Percentiles rank a stretch among this genome's conserved stretches.
Conservation (phyloP, 2,329 filamentous ascomycete species). For the Tolypocladium pustulatum region DNA sequence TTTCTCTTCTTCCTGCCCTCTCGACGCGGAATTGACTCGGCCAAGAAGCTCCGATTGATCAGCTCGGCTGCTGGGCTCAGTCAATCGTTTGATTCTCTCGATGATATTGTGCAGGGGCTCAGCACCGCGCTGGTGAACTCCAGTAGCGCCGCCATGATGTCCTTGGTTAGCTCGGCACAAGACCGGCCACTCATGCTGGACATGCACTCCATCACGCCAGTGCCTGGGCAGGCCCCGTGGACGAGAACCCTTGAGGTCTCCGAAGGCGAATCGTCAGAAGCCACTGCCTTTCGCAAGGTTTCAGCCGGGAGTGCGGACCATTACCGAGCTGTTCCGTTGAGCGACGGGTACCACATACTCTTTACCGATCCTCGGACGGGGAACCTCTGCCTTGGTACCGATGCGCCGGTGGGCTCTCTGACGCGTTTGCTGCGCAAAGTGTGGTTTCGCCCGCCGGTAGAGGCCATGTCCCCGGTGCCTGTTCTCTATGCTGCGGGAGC, state of each 20-base stretch:
- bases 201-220: neutral
- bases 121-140: slow-evolving; percentile 11
- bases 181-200: neutral
- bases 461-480: slow-evolving; percentile 25
- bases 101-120: slow-evolving; percentile 10
- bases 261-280: neutral
- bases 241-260: neutral
- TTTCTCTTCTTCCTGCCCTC: slow-evolving; percentile 50
- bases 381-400: slow-evolving; percentile 48
- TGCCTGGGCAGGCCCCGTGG: neutral
- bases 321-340: slow-evolving; percentile 52
- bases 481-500: slow-evolving; percentile 44
- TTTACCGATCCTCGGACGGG: slow-evolving; percentile 51
- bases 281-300: slow-evolving; percentile 14
- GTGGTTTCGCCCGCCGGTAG: slow-evolving; percentile 30
- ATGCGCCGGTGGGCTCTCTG: slow-evolving; percentile 41
- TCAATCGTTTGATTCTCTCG: slow-evolving; percentile 10
- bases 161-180: neutral
- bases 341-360: slow-evolving; percentile 53
- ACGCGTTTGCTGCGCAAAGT: slow-evolving; percentile 48
- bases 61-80: slow-evolving; percentile 41
- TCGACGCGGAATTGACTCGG: slow-evolving; percentile 34
- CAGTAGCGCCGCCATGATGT: slow-evolving; percentile 10
- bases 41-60: slow-evolving; percentile 49
- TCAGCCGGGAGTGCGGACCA: slow-evolving; percentile 42